Evolutionary conservation across 768 basidiomycete species (phyloP), one percentile per base, ranked within the genome.

Genomic region (Serendipita vermifera): DNA sequence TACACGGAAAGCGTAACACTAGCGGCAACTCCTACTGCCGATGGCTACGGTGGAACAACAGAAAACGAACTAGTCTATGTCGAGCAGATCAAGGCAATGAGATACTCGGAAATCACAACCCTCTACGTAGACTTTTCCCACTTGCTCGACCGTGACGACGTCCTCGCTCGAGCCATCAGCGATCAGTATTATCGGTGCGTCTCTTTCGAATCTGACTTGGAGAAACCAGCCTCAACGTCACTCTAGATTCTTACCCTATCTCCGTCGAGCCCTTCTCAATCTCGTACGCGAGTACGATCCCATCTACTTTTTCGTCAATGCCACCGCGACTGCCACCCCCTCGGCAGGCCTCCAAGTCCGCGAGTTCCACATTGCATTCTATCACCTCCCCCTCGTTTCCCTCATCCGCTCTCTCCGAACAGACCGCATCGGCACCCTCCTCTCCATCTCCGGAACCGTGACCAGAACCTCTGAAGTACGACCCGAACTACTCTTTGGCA

Each of bases 391-490:
- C 9, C 74, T 99, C 33, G 88, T 93, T 13, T 90, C 88, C 41
- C 91, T 92, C 3, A 99, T 99, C 57, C 85, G 96, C 14, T 89
- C 94, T 62, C 73, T 99, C 31, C 77, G 85, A 63, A 97, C 92
- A 39, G 89, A 90, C 61, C 86, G 85, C 68, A 96, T 98, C 58
- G 96, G 96, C 17, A 88, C 86, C 2, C 73, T 99, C 58, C 85
- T 93, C 79, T 85, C 86, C 65, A 94, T 99, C 69, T 87, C 87
- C 62, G 96, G 96, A 14, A 99, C 96, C 0, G 94, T 98, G 33
- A 98, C 96, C 1, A 78, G 96, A 54, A 99, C 96, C 2, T 92
- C 88, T 62, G 96, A 99, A 72, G 96, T 99, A 40, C 76, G 96
- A 29, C 96, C 96, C 1, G 96, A 98, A 69, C 70, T 99, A 48